Evolutionary conservation across 2,329 filamentous ascomycete species (phyloP), one percentile per base, ranked within the genome.

Genomic region (Drechslera avenae): DNA sequence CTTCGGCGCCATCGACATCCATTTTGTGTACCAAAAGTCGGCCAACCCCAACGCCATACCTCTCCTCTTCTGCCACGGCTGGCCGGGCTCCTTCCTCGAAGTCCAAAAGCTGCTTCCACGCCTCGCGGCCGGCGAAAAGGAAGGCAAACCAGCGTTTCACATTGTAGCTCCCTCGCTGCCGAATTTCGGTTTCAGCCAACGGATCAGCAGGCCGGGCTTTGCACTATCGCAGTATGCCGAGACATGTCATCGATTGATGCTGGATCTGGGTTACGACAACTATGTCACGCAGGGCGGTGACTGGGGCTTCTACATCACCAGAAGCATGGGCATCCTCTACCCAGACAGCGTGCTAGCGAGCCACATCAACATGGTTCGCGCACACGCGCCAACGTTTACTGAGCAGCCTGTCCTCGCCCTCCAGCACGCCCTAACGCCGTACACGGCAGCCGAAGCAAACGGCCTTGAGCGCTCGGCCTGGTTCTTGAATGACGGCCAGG

Each of bases 1-100:
- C 0, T 88, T 86, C 59, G 84, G 78, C 2, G 73, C 78, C 0
- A 64, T 88, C 40, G 76, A 85, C 28, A 75, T 89, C 3, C 87
- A 90, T 71, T 88, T 86, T 64, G 68, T 89, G 2, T 83, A 88
- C 63, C 77, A 86, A 57, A 76, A 70, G 44, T 84, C 81, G 59
- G 64, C 71, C 1, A 75, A 75, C 2, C 59, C 77, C 1, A 75
- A 76, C 16, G 84, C 84, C 1, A 82, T 90, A 34, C 86, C 87
- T 0, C 64, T 90, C 23, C 67, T 90, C 1, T 89, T 90, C 66
- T 77, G 79, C n/a, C 86, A 89, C 64, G 86, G 86, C 12, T 89
- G 84, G 83, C 88, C 88, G 0, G 87, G 88, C 1, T 86, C 82
- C 56, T 89, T 88, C 64, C 66, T 87, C 39, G 87, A 90, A 71